Base-by-base conservation (phyloP, 228 moss, liverwort and hornwort genomes). In the Sphagnum magellanicum region DNA sequence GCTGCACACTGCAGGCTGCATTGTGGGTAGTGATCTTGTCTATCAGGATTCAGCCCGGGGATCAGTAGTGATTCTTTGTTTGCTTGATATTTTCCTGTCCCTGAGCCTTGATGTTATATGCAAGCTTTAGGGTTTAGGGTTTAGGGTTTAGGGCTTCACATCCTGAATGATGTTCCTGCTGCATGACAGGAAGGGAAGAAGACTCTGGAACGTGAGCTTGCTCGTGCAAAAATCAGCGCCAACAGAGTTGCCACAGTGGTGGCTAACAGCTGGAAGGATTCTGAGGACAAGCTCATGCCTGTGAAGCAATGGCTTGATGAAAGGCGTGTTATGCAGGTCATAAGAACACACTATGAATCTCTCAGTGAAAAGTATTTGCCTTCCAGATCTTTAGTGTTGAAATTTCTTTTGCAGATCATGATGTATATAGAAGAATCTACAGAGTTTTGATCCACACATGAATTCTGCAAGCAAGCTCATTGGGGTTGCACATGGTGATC, bases 261-360 rank as follows among this genome's bases (percentile, higher is more conserved):
- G 69, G 97, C 97, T 55, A 98, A 98, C 60, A 93, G 93, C 70
- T 98, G 93, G 93, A 98, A 98, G 79, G 97, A 98, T 81, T 83
- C 88, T 70, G 93, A 93, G 74, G 91, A 93, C 65, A 98, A 98
- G 81, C 91, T 98, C 74, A 98, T 98, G 93, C 97, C 97, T 76
- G 97, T 98, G 51, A 91, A 90, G 88, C 97, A 98, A 73, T 98
- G 97, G 97, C 88, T 98, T 64, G 97, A 98, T 74, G 97, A 98
- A 79, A 84, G 97, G 75, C 91, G 97, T 53, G 93, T 98, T 70
- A 90, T 98, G 93, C 93, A 93, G 93, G 97, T 98, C 15, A 51
- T 67, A 4, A 6, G 68, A 50, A 13, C 60, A 32, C 32, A 32
- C 32, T 3, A 11, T 59, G 12, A 59, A 11, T 15, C 59, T 1